These are phyloP conservation scores for Fusarium sp. DNA, from an alignment of 2,329 filamentous ascomycete species.

Conservation along the genomic window DNA sequence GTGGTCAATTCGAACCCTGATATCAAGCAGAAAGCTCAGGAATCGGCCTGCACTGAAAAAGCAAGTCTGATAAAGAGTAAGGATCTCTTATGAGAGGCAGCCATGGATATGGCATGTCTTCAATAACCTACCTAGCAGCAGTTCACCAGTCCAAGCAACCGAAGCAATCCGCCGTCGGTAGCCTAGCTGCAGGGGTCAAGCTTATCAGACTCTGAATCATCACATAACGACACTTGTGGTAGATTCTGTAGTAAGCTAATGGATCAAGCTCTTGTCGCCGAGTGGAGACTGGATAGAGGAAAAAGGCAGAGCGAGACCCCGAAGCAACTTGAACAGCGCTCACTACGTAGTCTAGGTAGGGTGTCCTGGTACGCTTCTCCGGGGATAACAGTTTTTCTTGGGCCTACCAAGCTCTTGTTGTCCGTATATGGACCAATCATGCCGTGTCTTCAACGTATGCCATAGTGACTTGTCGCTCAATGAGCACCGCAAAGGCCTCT, in stretches of 20 bases:
- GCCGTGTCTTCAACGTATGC: neutral
- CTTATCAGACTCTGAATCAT: conserved; percentile 16
- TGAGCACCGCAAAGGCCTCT: neutral
- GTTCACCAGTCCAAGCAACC: neutral
- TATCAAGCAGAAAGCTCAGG: conserved; percentile 4
- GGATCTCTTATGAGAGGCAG: neutral
- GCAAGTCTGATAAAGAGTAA: neutral
- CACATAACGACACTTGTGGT: conserved; percentile 12
- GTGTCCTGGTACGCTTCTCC: neutral
- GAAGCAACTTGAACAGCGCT: neutral
- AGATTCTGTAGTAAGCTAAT: conserved; percentile 3
- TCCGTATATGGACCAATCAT: neutral
- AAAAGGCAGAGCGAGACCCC: neutral
- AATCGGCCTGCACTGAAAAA: conserved; percentile 5
- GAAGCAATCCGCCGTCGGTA: neutral
- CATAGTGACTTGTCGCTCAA: neutral
- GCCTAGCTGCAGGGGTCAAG: neutral
- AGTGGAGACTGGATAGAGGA: neutral
- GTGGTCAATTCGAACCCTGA: neutral
- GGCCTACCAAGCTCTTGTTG: neutral
- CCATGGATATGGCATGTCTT: neutral
- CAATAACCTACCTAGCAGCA: neutral
- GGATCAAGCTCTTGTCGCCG: conserved; percentile 22
- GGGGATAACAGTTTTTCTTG: neutral
- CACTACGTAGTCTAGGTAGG: neutral